These are phyloP conservation scores for Phytophthora syringae DNA, from an alignment of 352 stramenopile species.

Conservation along the genomic window DNA sequence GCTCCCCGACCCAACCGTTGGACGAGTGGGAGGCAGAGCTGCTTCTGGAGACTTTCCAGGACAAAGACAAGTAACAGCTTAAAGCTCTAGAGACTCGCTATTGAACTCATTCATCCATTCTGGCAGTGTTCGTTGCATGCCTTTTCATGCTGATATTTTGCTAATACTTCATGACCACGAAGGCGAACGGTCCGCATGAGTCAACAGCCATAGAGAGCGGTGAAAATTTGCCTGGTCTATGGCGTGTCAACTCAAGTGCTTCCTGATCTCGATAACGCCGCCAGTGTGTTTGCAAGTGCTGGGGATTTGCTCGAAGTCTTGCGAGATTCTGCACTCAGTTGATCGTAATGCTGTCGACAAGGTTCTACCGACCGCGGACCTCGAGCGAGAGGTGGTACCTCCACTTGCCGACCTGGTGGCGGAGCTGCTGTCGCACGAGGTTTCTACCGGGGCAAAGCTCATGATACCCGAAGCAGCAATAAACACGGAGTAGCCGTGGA, in stretches of 20 bases:
- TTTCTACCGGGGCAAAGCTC: slow-evolving; percentile 30
- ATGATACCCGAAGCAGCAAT: slow-evolving; percentile 13
- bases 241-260: too few relatives aligned
- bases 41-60: slow-evolving; percentile 29
- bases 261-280: slow-evolving; percentile 19
- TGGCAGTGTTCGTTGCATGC: background rate
- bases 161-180: too few relatives aligned
- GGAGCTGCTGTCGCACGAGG: slow-evolving; percentile 16
- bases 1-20: slow-evolving; percentile 12
- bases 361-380: slow-evolving; percentile 33
- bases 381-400: slow-evolving; percentile 43
- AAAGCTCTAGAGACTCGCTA: too few relatives aligned
- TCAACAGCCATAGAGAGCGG: too few relatives aligned
- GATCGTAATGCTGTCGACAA: slow-evolving; percentile 35
- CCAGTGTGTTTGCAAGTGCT: slow-evolving; percentile 1
- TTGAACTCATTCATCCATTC: background rate
- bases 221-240: too few relatives aligned
- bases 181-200: slow-evolving; percentile 15
- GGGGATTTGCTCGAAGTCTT: slow-evolving; percentile 19
- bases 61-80: background rate
- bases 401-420: background rate
- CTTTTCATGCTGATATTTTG: background rate
- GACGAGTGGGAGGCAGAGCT: slow-evolving; percentile 30
- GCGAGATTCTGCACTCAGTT: slow-evolving; percentile 1
- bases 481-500: background rate